Percentiles rank a stretch among this genome's conserved stretches.
phyloP scores from a whole-genome alignment of 148 eudicot genomes.

The Nyssa sinensis region DNA sequence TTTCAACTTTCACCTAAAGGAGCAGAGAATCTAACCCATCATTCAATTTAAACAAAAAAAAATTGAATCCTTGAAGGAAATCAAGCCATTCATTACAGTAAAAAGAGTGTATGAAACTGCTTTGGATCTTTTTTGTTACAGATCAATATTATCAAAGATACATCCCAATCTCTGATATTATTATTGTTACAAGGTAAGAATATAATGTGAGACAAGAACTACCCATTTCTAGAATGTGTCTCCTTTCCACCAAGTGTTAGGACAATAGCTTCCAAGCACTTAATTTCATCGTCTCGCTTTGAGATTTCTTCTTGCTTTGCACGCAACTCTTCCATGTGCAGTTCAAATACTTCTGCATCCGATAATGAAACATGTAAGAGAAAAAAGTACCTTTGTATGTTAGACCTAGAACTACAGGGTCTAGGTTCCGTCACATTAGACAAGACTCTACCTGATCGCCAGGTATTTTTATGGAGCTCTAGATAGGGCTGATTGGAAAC shows the following conservation, averaged over 20 bases:
- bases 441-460: not conserved
- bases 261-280: slow-evolving; percentile 85
- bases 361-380: slow-evolving; percentile 3
- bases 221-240: slow-evolving; percentile 28
- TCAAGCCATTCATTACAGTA: not conserved
- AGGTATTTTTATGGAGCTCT: not conserved
- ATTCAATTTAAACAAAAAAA: not conserved
- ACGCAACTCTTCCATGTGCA: slow-evolving; percentile 87
- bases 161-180: not conserved
- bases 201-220: not conserved
- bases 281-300: slow-evolving; percentile 86
- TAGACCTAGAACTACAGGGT: not conserved
- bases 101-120: not conserved
- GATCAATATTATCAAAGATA: not conserved
- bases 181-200: not conserved
- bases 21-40: not conserved
- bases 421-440: not conserved
- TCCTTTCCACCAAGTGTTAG: slow-evolving; percentile 84
- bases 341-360: slow-evolving; percentile 81
- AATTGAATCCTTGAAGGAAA: not conserved
- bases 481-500: not conserved
- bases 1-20: not conserved
- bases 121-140: not conserved
- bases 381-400: not conserved
- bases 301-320: slow-evolving; percentile 83